Conservation (phyloP, 805 yeast species). For the Schizosaccharomyces lindneri region DNA sequence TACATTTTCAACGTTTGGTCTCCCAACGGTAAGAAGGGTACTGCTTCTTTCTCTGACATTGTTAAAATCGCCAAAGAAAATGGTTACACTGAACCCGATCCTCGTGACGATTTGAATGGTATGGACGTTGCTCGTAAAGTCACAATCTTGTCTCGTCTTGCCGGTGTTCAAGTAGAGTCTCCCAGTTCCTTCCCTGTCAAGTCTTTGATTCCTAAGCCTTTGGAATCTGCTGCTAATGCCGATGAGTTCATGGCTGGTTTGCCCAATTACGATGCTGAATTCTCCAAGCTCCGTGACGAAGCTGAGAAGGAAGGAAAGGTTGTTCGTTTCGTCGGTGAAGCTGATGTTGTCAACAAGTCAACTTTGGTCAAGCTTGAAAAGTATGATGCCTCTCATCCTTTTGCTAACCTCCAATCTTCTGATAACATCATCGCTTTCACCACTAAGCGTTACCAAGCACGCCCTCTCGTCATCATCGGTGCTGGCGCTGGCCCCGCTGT, state of each 20-base stretch:
- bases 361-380: constrained; percentile 33
- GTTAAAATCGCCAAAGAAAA: constrained; percentile 68
- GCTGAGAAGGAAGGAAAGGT: constrained; percentile 73
- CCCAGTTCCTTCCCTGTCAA: constrained; percentile 87
- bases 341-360: constrained; percentile 30
- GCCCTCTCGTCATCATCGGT: constrained; percentile 89
- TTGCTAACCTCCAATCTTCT: constrained; percentile 84
- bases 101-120: constrained; percentile 95
- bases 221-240: constrained; percentile 35
- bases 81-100: constrained; percentile 98
- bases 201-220: constrained; percentile 67
- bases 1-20: constrained; percentile 88
- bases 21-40: constrained; percentile 9
- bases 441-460: constrained; percentile 62
- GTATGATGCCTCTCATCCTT: constrained; percentile 75
- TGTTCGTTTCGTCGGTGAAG: constrained; percentile 76
- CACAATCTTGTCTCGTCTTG: constrained; percentile 77
- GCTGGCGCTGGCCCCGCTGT: constrained; percentile 74
- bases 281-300: constrained; percentile 49
- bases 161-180: constrained; percentile 64
- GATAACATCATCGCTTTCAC: constrained; percentile 85
- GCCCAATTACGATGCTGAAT: constrained; percentile 60
- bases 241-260: constrained; percentile 38
- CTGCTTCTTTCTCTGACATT: constrained; percentile 61
- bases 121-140: constrained; percentile 96